Evolutionary conservation across 2,329 filamentous ascomycete genomes (phyloP), one percentile per base, ranked within the genome.

Genomic region (Ascochyta rabiei): DNA sequence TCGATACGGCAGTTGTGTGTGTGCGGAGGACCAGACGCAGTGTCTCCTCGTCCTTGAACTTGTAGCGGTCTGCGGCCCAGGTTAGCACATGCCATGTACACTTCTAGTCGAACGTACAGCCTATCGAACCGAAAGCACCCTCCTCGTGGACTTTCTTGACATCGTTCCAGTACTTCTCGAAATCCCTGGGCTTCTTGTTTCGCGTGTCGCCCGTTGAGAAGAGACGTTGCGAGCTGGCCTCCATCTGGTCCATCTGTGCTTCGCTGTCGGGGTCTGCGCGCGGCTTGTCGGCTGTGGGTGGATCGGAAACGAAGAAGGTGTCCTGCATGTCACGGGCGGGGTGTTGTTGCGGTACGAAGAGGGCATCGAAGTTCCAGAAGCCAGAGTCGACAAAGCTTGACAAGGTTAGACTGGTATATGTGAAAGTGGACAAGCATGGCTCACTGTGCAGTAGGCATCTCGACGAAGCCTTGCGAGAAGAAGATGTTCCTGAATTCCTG

Each of bases 351-450:
- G 93, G 93, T 48, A 98, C 93, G 76, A 93, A 97, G 60, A 99
- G 90, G 21, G 93, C 87, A 72, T 98, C 93, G 76, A 98, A 98
- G 79, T 98, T 98, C 92, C 95, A 99, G 87, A 98, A 97, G 41
- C 93, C 93, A 12, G 93, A 93, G 79, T 99, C 95, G 60, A 98
- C 93, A 74, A 88, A 97, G 75, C 81, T 30, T 83, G 43, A 21
- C 24, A 6, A n/a, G 40, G 53, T 69, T 12, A 62, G 48, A 48
- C 38, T 7, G n/a, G 4, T 28, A 12, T 50, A 23, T 23, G 6
- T 26, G 21, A 13, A 35, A 12, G 3, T 3, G 59, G 4, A 15
- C 13, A 12, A 1, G 28, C 12, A 13, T 10, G 0, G 19, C 75
- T 57, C 68, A 82, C 79, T 90, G 86, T 78, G 89, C 89, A 44